Conservation (phyloP, 2,329 filamentous ascomycete species). For the Hymenoscyphus repandus region DNA sequence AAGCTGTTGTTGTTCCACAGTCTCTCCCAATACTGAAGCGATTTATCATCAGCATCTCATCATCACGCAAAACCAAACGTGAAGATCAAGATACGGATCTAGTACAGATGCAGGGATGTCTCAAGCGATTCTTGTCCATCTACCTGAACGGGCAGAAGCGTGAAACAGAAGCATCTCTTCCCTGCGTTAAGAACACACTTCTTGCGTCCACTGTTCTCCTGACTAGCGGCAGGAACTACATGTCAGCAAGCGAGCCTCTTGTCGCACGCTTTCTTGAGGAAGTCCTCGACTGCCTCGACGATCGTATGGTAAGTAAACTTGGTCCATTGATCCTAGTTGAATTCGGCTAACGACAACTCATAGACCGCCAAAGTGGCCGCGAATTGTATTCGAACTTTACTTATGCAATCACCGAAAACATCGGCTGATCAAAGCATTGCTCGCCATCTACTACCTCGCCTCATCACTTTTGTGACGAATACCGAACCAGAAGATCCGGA, state of each 20-base stretch:
- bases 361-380: slow-evolving; percentile 83
- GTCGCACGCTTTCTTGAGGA: slow-evolving; percentile 73
- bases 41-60: slow-evolving; percentile 73
- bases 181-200: slow-evolving; percentile 89
- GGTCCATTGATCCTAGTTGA: neutral
- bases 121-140: slow-evolving; percentile 78
- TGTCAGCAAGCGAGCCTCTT: slow-evolving; percentile 70
- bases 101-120: slow-evolving; percentile 70
- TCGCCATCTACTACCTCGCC: slow-evolving; percentile 66
- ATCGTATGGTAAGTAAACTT: slow-evolving; percentile 56
- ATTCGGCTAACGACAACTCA: slow-evolving; percentile 12
- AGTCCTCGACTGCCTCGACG: slow-evolving; percentile 76
- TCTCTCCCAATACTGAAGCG: slow-evolving; percentile 86
- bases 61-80: slow-evolving; percentile 35
- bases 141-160: slow-evolving; percentile 71
- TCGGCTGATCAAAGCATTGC: slow-evolving; percentile 67
- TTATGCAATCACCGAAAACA: slow-evolving; percentile 60
- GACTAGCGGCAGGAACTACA: slow-evolving; percentile 68
- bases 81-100: slow-evolving; percentile 33
- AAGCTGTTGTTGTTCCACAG: slow-evolving; percentile 83
- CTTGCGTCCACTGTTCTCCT: slow-evolving; percentile 85
- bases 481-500: slow-evolving; percentile 74
- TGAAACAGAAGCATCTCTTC: slow-evolving; percentile 68
- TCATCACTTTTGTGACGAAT: slow-evolving; percentile 69
- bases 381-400: slow-evolving; percentile 80